phyloP scores from a whole-genome alignment of 2,329 filamentous ascomycete genomes.

The Fusarium humuli region DNA sequence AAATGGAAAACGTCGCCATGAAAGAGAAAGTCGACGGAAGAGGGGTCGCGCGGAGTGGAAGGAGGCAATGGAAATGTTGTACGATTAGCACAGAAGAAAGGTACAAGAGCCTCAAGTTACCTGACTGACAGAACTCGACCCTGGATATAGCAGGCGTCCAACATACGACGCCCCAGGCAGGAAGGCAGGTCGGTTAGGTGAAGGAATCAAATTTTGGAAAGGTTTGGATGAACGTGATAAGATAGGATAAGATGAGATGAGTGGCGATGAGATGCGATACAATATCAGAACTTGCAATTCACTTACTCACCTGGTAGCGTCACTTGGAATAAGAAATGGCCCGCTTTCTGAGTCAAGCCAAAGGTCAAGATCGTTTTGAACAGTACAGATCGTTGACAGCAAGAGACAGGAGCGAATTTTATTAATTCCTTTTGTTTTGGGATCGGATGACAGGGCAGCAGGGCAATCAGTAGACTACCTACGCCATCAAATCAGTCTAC shows the following conservation, averaged over 20 bases:
- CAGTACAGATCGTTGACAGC: neutral
- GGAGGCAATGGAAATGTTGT: constrained; percentile 7
- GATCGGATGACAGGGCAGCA: constrained; percentile 28
- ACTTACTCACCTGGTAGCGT: constrained; percentile 11
- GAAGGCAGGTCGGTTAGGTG: neutral
- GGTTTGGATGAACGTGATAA: neutral
- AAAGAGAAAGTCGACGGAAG: constrained; percentile 9
- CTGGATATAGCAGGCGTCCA: neutral
- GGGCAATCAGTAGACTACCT: neutral
- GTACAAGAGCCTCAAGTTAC: constrained; percentile 15
- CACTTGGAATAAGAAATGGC: constrained; percentile 5
- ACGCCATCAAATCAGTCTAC: constrained; percentile 5
- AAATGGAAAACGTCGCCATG: neutral
- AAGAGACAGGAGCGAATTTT: constrained; percentile 17
- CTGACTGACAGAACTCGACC: neutral
- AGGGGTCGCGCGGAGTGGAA: constrained; percentile 18
- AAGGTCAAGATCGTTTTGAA: constrained; percentile 1
- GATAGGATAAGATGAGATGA: constrained; percentile 3
- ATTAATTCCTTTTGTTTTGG: constrained; percentile 18
- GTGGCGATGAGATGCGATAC: neutral
- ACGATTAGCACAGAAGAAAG: neutral
- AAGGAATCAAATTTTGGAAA: constrained; percentile 5
- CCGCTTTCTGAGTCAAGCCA: constrained; percentile 30
- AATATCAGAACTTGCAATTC: constrained; percentile 13
- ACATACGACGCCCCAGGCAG: neutral